Evolutionary conservation across 148 eudicot genomes (phyloP).

Genomic region (Chenopodium quinoa): DNA sequence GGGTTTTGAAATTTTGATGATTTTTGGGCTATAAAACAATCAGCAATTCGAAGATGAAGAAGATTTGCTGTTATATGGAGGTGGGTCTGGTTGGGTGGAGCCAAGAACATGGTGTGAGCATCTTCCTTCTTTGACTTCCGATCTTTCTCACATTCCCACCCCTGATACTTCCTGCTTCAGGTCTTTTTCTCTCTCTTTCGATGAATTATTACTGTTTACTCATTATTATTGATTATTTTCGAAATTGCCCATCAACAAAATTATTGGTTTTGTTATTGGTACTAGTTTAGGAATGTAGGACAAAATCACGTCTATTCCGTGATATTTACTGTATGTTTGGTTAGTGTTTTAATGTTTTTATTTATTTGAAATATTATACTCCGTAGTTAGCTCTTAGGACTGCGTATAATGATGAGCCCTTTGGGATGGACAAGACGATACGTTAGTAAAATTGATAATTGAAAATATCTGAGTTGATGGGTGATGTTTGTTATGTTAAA

Average conservation of each 20-base stretch:
- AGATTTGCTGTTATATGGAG: slow-evolving; percentile 31
- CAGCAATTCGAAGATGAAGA: slow-evolving; percentile 18
- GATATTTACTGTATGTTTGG: no score
- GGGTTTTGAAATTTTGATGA: not conserved
- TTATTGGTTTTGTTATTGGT: no score
- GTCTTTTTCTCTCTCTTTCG: slow-evolving; percentile 16
- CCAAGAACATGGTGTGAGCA: slow-evolving; percentile 46
- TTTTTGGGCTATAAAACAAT: no score
- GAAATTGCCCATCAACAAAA: no score
- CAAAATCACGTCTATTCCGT: no score
- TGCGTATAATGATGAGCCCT: no score
- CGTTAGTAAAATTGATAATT: not conserved
- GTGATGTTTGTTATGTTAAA: not conserved
- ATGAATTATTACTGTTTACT: not conserved
- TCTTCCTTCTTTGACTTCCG: slow-evolving; percentile 30
- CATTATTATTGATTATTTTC: not conserved
- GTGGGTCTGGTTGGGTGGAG: slow-evolving; percentile 51
- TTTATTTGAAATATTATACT: no score
- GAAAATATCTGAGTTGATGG: not conserved
- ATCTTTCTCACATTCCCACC: slow-evolving; percentile 38
- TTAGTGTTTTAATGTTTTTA: no score
- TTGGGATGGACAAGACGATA: no score
- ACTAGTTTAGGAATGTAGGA: no score
- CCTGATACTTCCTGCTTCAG: slow-evolving; percentile 40
- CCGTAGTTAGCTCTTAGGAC: no score